phyloP scores from a whole-genome alignment of 1,284 basidiomycete genomes.

The Thecaphora thlaspeos region DNA sequence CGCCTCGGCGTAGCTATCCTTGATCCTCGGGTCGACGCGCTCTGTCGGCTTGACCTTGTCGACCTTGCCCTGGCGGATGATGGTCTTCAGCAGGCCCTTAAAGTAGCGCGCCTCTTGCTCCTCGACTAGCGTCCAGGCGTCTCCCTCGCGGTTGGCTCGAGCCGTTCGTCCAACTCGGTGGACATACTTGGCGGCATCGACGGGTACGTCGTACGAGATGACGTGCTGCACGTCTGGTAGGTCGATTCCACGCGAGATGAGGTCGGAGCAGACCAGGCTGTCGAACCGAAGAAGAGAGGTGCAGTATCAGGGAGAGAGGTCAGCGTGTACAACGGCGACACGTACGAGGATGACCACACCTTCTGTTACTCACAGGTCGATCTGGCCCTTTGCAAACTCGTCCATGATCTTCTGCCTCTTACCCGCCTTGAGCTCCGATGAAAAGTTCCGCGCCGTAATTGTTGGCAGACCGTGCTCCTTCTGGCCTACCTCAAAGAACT shows the following conservation, averaged over 20 bases:
- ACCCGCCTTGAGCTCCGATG: constrained; percentile 74
- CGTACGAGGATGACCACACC: neutral
- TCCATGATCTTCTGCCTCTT: constrained; percentile 78
- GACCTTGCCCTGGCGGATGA: constrained; percentile 24
- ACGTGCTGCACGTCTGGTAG: constrained; percentile 87
- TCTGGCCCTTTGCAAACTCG: constrained; percentile 75
- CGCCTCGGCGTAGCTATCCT: constrained; percentile 31
- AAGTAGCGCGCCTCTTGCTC: constrained; percentile 70
- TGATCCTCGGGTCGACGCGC: constrained; percentile 2
- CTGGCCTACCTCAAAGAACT: constrained; percentile 68
- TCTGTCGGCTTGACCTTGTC: constrained; percentile 28
- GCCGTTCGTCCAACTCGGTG: constrained; percentile 94
- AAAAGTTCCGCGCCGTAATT: constrained; percentile 65
- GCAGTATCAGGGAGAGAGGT: too few relatives aligned
- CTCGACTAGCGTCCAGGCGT: constrained; percentile 92
- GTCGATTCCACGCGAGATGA: constrained; percentile 95
- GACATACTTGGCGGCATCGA: constrained; percentile 97
- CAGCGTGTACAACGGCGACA: neutral
- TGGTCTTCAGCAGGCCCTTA: constrained; percentile 26
- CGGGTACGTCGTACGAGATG: constrained; percentile 87
- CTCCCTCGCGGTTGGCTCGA: constrained; percentile 78
- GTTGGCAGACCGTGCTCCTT: constrained; percentile 50
- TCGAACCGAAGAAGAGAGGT: too few relatives aligned
- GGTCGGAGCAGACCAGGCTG: constrained; percentile 89
- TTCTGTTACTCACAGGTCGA: constrained; percentile 70